A percentile compares a stretch with the other conserved stretches of the same genome.
Conservation (phyloP, 257 asterid genomes). For the Ligustrum vulgare region DNA sequence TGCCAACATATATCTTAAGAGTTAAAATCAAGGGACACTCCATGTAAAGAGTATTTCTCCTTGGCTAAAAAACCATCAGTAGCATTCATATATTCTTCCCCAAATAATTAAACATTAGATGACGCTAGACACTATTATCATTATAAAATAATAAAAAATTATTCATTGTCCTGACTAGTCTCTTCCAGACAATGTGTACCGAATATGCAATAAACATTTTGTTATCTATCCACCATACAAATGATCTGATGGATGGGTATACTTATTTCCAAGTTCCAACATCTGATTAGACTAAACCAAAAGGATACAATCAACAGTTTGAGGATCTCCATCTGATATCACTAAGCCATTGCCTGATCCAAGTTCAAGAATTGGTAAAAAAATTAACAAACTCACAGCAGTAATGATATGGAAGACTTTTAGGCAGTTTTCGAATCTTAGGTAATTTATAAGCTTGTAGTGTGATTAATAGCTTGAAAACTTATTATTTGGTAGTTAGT, state of each 20-base stretch:
- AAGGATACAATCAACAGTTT: conserved; percentile 95
- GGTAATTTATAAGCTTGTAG: neutral
- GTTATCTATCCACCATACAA: neutral
- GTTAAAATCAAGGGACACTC: no score
- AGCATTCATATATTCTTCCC: neutral
- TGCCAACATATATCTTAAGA: no score
- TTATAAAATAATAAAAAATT: neutral
- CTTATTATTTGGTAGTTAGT: neutral
- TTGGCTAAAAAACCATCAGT: neutral
- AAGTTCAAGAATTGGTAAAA: no score
- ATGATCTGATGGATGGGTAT: conserved; percentile 13
- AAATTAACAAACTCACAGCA: no score
- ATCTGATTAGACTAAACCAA: conserved; percentile 20
- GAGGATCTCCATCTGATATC: conserved; percentile 96
- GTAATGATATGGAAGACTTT: neutral
- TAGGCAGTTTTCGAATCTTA: neutral
- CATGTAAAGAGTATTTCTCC: neutral
- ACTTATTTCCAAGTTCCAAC: conserved; percentile 10
- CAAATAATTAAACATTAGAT: neutral
- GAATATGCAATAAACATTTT: neutral
- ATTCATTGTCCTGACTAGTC: neutral
- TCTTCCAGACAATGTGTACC: neutral
- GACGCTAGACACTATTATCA: no score
- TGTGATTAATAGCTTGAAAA: neutral
- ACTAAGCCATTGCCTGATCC: conserved; percentile 93